These are phyloP conservation scores for Penicillium simplicissimum DNA, from an alignment of 495 filamentous ascomycete species.

Conservation along the genomic window DNA sequence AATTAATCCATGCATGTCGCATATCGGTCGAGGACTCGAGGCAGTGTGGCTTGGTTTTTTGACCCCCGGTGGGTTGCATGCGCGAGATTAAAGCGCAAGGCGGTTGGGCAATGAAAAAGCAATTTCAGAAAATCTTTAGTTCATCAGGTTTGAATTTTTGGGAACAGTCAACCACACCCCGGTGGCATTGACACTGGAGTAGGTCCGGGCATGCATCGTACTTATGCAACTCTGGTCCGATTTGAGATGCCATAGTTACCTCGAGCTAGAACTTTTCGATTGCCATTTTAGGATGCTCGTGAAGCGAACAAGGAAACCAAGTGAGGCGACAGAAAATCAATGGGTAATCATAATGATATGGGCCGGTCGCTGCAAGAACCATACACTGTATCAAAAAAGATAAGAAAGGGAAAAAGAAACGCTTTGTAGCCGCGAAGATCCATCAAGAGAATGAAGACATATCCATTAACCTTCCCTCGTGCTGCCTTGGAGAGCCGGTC, in stretches of 20 bases:
- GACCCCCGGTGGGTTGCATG: conserved; percentile 6
- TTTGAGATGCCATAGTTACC: neutral
- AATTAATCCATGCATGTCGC: conserved; percentile 16
- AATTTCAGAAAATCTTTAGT: conserved; percentile 4
- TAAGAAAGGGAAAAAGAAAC: conserved; percentile 22
- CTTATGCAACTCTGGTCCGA: neutral
- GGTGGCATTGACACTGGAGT: neutral
- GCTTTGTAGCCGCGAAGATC: conserved; percentile 28
- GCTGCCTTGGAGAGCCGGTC: conserved; percentile 12
- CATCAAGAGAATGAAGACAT: conserved; percentile 15
- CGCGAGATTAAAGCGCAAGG: conserved; percentile 13
- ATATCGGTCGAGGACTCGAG: conserved; percentile 7
- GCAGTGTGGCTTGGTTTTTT: conserved; percentile 18
- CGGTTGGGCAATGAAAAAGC: conserved; percentile 13
- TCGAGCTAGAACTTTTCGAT: conserved; percentile 35
- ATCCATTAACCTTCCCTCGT: conserved; percentile 5
- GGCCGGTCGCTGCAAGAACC: conserved; percentile 31
- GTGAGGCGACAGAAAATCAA: conserved; percentile 7
- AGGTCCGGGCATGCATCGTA: neutral
- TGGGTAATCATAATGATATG: conserved; percentile 33
- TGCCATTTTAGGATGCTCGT: conserved; percentile 9
- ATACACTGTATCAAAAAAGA: conserved; percentile 22
- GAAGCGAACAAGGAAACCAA: conserved; percentile 14
- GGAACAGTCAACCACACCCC: neutral
- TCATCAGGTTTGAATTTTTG: neutral